These are phyloP conservation scores for Phragmites australis DNA, from an alignment of 176 grass and related monocot genomes.

Conservation along the genomic window DNA sequence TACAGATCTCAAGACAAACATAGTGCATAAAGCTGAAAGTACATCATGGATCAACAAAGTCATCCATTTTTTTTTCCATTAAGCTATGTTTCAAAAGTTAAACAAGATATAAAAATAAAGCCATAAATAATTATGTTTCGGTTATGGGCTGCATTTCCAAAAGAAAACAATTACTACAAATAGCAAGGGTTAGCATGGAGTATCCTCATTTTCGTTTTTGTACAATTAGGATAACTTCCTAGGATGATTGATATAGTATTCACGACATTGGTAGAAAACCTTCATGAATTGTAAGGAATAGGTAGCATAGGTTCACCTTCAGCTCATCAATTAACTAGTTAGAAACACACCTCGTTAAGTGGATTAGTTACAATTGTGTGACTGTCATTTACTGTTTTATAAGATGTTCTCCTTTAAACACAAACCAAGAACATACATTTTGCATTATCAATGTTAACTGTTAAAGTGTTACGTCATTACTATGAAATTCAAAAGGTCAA, in stretches of 20 bases:
- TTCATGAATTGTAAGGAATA: neutral
- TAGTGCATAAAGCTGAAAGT: neutral
- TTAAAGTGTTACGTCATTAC: neutral
- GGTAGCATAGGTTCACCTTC: neutral
- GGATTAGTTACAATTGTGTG: neutral
- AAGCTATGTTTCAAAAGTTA: neutral
- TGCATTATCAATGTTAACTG: neutral
- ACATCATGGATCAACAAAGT: neutral
- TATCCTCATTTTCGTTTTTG: neutral
- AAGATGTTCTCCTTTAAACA: neutral
- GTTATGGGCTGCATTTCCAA: no score
- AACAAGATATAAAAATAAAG: neutral
- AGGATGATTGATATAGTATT: neutral
- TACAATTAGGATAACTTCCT: neutral
- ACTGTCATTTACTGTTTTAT: neutral
- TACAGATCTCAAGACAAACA: conserved; percentile 12
- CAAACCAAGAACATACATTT: neutral
- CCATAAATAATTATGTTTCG: neutral
- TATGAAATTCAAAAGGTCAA: neutral
- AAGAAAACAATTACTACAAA: neutral
- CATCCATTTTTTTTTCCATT: neutral
- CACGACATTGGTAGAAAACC: neutral
- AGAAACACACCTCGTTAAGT: neutral
- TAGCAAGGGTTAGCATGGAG: neutral
- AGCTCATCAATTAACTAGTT: conserved; percentile 4